Evolutionary conservation across 106 monocot species (phyloP).

Genomic region (Dactylorhiza incarnata): DNA sequence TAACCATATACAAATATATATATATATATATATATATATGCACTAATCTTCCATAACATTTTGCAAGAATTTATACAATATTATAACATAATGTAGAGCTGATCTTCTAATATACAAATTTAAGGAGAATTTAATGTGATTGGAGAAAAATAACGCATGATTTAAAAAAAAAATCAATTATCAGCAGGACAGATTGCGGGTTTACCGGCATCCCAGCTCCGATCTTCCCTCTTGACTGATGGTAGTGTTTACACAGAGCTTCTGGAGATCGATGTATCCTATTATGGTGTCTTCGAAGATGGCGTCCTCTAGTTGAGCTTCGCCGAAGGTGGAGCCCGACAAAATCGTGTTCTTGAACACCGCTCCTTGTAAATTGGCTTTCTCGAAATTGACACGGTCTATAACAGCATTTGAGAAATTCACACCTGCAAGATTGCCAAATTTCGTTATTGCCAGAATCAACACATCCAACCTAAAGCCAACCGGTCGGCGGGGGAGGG

Average conservation of each 20-base stretch:
- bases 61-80: background rate
- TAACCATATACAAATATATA: too few relatives aligned
- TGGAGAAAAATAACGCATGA: background rate
- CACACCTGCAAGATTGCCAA: conserved; percentile 36
- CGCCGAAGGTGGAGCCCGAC: conserved; percentile 72
- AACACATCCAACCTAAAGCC: too few relatives aligned
- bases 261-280: conserved; percentile 94
- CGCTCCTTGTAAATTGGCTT: conserved; percentile 73
- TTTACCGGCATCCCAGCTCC: conserved; percentile 68
- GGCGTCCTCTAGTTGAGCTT: conserved; percentile 60
- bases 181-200: background rate
- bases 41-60: too few relatives aligned
- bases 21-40: too few relatives aligned
- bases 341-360: conserved; percentile 79
- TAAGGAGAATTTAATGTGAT: background rate
- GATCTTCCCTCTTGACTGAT: conserved; percentile 57
- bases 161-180: background rate
- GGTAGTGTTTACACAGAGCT: conserved; percentile 62
- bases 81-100: background rate
- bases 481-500: too few relatives aligned
- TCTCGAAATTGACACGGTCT: conserved; percentile 74
- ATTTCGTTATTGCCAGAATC: background rate
- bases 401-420: conserved; percentile 89
- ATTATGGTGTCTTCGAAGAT: conserved; percentile 81
- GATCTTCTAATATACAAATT: background rate